phyloP scores from a whole-genome alignment of 331 rosid genomes.

The Telfairia occidentalis region DNA sequence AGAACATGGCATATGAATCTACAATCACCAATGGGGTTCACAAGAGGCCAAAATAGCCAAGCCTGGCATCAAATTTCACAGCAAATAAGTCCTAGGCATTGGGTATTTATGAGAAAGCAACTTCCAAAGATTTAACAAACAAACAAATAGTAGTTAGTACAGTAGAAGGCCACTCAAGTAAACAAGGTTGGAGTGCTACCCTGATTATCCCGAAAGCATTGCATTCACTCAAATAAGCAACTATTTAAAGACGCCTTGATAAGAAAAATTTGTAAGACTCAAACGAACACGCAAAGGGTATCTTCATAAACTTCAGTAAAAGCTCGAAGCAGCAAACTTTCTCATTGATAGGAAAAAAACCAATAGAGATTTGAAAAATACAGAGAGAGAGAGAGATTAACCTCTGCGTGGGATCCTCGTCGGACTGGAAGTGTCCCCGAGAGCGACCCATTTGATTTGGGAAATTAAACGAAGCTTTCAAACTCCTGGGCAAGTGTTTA shows the following conservation, averaged over 20 bases:
- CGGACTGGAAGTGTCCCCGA: slow-evolving; percentile 76
- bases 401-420: slow-evolving; percentile 91
- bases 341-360: not conserved
- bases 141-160: not conserved
- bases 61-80: not conserved
- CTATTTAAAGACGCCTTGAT: not conserved
- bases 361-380: not conserved
- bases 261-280: not conserved
- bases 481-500: not conserved
- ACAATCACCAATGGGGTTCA: not conserved
- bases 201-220: not conserved
- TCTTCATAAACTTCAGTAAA: slow-evolving; percentile 2
- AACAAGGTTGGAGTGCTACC: not conserved
- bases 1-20: not conserved
- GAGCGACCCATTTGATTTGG: slow-evolving; percentile 80
- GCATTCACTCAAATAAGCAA: not conserved
- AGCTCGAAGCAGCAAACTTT: not conserved
- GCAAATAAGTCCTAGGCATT: not conserved
- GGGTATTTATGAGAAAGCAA: not conserved
- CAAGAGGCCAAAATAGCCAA: not conserved
- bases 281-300: not conserved
- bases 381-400: slow-evolving; percentile 13
- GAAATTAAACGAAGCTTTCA: slow-evolving; percentile 4
- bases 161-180: not conserved
- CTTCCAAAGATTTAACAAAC: not conserved